Evolutionary conservation across 164 flowering plant genomes (phyloP).

Genomic region (Magnolia changhungtana): DNA sequence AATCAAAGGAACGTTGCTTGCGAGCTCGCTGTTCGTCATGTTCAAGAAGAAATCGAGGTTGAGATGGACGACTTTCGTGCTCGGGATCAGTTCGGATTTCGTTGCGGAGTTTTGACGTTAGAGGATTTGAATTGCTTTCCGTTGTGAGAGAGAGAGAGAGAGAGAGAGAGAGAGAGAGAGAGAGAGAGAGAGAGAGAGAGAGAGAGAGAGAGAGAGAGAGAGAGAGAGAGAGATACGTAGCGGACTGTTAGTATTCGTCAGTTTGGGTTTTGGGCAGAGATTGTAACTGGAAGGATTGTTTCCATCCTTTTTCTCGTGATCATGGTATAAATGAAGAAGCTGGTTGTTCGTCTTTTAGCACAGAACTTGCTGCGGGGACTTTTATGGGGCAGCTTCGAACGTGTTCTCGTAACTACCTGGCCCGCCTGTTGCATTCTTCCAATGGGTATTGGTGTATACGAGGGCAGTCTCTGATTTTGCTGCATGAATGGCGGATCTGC

Average conservation of each 20-base stretch:
- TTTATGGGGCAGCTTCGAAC: slow-evolving; percentile 28
- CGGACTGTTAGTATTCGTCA: background rate
- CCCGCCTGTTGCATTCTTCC: slow-evolving; percentile 23
- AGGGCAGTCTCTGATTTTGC: slow-evolving; percentile 29
- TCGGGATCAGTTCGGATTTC: background rate
- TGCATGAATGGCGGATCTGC: slow-evolving; percentile 74
- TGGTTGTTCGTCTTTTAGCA: slow-evolving; percentile 7
- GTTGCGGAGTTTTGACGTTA: background rate
- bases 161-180: background rate
- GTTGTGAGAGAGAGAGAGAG: background rate
- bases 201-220: background rate
- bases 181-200: background rate
- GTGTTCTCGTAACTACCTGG: background rate
- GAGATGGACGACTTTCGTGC: slow-evolving; percentile 7
- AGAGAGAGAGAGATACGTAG: background rate
- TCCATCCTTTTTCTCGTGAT: background rate
- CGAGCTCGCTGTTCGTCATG: background rate
- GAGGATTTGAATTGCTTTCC: slow-evolving; percentile 8
- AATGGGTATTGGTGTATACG: slow-evolving; percentile 41
- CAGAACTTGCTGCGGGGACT: slow-evolving; percentile 15
- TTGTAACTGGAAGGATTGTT: background rate
- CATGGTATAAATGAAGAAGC: slow-evolving; percentile 18
- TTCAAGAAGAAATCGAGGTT: background rate
- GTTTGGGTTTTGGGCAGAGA: background rate
- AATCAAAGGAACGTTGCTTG: background rate